Evolutionary conservation across 257 asterid species (phyloP), one percentile per base, ranked within the genome.

Genomic region (Lavandula angustifolia): DNA sequence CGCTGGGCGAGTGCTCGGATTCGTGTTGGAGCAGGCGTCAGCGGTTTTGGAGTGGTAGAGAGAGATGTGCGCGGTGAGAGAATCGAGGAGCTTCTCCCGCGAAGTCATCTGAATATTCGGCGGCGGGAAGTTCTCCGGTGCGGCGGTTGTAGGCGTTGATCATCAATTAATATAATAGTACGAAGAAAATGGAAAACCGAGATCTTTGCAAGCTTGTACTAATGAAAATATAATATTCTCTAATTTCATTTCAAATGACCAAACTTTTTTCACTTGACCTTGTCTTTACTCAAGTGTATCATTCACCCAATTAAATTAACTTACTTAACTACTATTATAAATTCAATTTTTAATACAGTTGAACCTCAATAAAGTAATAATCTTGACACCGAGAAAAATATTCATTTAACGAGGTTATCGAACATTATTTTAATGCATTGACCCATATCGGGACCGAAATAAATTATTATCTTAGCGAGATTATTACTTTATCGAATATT

Each of bases 1-100:
- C n/a, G 92, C 72, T 73, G 84, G 57, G 7, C 96, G 85, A 60
- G 78, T 71, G 64, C 49, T 75, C 17, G 81, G 65, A 56, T 52
- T 73, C 56, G 67, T 67, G 29, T 56, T 73, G 8, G 84, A 75
- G 56, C 27, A 63, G 44, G 22, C 76, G 60, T 49, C 33, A 33
- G 61, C 74, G 65, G 71, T 69, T 42, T 66, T 78, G 11, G 95
- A 79, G 71, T 80, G 62, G 85, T 92, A 92, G 27, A 89, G 82
- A 42, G 99, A 89, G 70, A 92, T 81, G 68, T 92, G 99, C 8
- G 97, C 73, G 52, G 99, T 92, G 61, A 92, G 86, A 35, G 91
- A 77, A 55, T 92, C 97, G 9, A 89, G 48, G 35, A 87, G 83
- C 35, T 81, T 86, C 54, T 85, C 96, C 33, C 73, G 81, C 41